phyloP scores from a whole-genome alignment of 2,329 filamentous ascomycete species.

The Aspergillus novofumigatus region DNA sequence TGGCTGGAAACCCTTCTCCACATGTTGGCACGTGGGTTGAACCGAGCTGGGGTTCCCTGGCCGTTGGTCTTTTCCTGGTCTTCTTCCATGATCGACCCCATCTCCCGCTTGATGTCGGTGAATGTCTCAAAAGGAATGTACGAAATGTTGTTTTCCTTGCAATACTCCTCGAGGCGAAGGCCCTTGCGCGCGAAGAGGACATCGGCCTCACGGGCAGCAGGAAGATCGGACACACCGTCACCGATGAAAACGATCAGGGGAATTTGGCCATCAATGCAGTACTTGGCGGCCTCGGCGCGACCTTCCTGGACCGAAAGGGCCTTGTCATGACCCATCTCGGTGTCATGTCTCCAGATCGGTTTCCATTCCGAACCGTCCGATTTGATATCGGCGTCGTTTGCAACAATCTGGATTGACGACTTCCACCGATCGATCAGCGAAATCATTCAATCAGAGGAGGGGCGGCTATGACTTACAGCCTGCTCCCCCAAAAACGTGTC shows the following conservation, averaged over 20 bases:
- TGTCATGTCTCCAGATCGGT: conserved; percentile 64
- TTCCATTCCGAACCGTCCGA: conserved; percentile 59
- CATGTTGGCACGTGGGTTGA: conserved; percentile 66
- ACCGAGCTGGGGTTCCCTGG: conserved; percentile 55
- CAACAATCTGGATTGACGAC: conserved; percentile 62
- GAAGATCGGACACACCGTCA: conserved; percentile 64
- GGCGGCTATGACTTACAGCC: conserved; percentile 23
- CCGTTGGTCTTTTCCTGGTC: conserved; percentile 60
- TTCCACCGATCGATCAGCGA: conserved; percentile 2
- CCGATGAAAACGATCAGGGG: conserved; percentile 67
- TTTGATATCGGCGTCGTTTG: conserved; percentile 61
- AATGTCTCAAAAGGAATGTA: conserved; percentile 64
- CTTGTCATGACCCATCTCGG: conserved; percentile 64
- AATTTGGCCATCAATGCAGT: conserved; percentile 57
- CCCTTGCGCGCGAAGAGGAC: conserved; percentile 65
- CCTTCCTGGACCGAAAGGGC: conserved; percentile 61
- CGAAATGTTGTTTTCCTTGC: conserved; percentile 56
- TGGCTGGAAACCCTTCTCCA: conserved; percentile 62
- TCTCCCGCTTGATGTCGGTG: conserved; percentile 59
- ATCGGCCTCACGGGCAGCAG: conserved; percentile 63
- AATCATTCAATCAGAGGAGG: background rate
- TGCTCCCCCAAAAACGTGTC: conserved; percentile 63
- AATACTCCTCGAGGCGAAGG: conserved; percentile 63
- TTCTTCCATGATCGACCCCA: conserved; percentile 54
- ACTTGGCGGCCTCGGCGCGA: conserved; percentile 50